These are phyloP conservation scores for Teratosphaeria viscida DNA, from an alignment of 2,329 filamentous ascomycete species.

Conservation along the genomic window DNA sequence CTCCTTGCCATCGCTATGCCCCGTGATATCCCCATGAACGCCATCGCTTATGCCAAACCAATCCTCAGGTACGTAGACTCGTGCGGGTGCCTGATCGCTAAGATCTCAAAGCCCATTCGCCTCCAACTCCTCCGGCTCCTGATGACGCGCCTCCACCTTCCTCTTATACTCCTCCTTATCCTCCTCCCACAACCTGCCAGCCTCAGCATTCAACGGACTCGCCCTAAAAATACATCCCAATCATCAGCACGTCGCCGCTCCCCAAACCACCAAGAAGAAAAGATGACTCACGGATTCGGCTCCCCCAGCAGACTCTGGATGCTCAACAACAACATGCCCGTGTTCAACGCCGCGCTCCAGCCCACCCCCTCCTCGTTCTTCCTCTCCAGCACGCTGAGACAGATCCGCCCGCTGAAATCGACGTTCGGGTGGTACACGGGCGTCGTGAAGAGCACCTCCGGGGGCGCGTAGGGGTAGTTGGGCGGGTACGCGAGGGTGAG, in stretches of 20 bases:
- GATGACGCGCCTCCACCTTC: slow-evolving; percentile 53
- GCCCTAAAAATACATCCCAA: slow-evolving; percentile 45
- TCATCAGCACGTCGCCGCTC: slow-evolving; percentile 3
- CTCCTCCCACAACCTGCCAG: slow-evolving; percentile 90
- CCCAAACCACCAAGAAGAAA: not conserved
- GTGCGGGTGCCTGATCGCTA: not conserved
- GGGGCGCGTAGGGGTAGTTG: slow-evolving; percentile 87
- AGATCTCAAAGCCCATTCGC: slow-evolving; percentile 4
- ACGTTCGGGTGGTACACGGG: slow-evolving; percentile 99
- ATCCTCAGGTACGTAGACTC: not conserved
- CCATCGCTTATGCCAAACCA: not conserved
- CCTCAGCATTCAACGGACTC: slow-evolving; percentile 90
- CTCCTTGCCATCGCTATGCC: not conserved
- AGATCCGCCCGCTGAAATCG: slow-evolving; percentile 94
- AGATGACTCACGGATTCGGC: slow-evolving; percentile 77
- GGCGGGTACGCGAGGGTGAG: slow-evolving; percentile 81
- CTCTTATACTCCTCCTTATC: slow-evolving; percentile 79
- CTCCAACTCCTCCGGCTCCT: slow-evolving; percentile 42
- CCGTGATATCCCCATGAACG: not conserved
- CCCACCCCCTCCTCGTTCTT: slow-evolving; percentile 40
- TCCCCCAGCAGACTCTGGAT: slow-evolving; percentile 91
- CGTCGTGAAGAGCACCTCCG: slow-evolving; percentile 91
- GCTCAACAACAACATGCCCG: slow-evolving; percentile 83
- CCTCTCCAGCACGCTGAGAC: slow-evolving; percentile 84
- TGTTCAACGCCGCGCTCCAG: slow-evolving; percentile 96